A percentile compares a stretch with the other conserved stretches of the same genome.
phyloP scores from a whole-genome alignment of 495 filamentous ascomycete species.

The Endocarpon pusillum region DNA sequence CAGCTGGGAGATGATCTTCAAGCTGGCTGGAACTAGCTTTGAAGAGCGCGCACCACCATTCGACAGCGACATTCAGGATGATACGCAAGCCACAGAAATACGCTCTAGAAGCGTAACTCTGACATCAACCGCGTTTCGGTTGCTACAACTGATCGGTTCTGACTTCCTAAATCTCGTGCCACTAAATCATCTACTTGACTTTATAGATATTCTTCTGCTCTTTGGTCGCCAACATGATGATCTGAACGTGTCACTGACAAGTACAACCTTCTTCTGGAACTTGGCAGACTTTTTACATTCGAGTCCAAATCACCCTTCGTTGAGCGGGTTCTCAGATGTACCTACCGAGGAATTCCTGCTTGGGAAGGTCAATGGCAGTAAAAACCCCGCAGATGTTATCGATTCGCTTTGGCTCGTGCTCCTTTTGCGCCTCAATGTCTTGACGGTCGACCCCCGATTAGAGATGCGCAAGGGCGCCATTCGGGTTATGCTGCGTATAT shows the following conservation, averaged over 20 bases:
- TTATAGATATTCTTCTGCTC: conserved; percentile 74
- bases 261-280: conserved; percentile 88
- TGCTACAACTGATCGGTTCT: conserved; percentile 80
- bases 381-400: conserved; percentile 21
- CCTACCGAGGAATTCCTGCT: conserved; percentile 12
- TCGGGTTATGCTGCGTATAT: conserved; percentile 78
- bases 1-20: conserved; percentile 76
- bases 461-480: conserved; percentile 85
- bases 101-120: conserved; percentile 60
- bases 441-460: conserved; percentile 60
- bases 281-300: conserved; percentile 62
- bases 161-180: conserved; percentile 77
- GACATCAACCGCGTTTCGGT: conserved; percentile 72
- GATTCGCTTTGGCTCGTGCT: conserved; percentile 70
- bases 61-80: conserved; percentile 3
- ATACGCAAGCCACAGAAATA: conserved; percentile 13
- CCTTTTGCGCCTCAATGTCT: conserved; percentile 55
- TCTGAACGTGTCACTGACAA: conserved; percentile 88
- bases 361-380: too few species aligned
- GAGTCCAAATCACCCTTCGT: conserved; percentile 18
- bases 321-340: conserved; percentile 11
- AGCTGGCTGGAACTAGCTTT: conserved; percentile 74
- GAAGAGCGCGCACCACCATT: too few species aligned
- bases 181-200: conserved; percentile 55
- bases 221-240: conserved; percentile 81